Conservation (phyloP, 495 filamentous ascomycete genomes). For the Hyaloscypha finlandica region DNA sequence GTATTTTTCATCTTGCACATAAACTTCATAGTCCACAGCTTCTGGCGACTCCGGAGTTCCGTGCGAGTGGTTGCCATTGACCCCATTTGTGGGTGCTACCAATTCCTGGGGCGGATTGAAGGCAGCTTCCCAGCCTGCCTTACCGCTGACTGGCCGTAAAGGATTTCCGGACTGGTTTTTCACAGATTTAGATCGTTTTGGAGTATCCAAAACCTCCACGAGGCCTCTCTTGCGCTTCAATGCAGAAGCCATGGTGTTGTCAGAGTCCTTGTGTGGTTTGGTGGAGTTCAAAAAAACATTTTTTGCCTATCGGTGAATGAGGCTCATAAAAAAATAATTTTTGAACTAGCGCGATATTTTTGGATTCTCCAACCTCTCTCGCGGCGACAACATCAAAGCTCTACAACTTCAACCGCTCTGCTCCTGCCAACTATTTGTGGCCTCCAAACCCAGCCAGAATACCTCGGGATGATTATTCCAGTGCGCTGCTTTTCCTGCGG, state of each 20-base stretch:
- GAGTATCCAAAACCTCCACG: constrained; percentile 25
- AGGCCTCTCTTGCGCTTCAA: constrained; percentile 38
- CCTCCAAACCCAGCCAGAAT: not conserved
- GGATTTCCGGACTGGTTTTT: constrained; percentile 12
- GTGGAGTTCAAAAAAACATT: not conserved
- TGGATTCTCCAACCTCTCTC: constrained; percentile 18
- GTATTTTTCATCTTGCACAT: constrained; percentile 4
- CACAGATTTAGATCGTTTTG: constrained; percentile 29
- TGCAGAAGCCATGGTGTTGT: constrained; percentile 35
- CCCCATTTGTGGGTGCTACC: constrained; percentile 20
- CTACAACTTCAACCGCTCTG: not conserved
- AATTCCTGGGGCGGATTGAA: constrained; percentile 21
- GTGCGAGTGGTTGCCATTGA: constrained; percentile 21
- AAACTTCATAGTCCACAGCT: constrained; percentile 24
- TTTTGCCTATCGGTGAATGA: constrained; percentile 14
- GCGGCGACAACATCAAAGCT: constrained; percentile 21
- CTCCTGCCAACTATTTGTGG: not conserved
- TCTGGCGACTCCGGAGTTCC: constrained; percentile 15
- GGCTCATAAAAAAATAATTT: constrained; percentile 19
- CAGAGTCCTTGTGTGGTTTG: constrained; percentile 28
- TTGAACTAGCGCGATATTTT: constrained; percentile 15
- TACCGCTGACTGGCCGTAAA: not conserved
- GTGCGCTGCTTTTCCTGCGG: constrained; percentile 98
- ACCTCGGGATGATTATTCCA: constrained; percentile 87
- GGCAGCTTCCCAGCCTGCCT: constrained; percentile 27